Base-by-base conservation (phyloP, 129 eudicot genomes). In the Gnaphalium uliginosum region DNA sequence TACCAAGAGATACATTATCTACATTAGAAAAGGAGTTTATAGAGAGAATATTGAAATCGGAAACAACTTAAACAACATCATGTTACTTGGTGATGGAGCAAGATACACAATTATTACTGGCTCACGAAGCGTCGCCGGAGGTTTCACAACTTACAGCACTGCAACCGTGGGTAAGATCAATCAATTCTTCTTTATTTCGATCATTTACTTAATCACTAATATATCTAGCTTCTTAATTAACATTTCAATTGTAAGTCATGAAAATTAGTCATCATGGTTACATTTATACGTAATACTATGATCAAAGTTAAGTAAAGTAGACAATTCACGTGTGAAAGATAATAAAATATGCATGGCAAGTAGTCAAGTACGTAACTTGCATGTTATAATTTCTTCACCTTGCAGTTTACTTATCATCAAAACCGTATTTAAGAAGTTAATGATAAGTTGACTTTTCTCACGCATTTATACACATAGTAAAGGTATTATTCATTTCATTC, bases 61-160 rank as follows among this genome's bases (percentile, higher is more conserved):
- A 50, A 77, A 82, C 63, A 57, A 81, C 27, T 66, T 78, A 33
- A 79, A 79, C 69, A 82, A 87, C 78, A 82, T 84, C 68, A 84
- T 81, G 91, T 73, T 87, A 17, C 57, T 81, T 39, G 91, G 91
- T 54, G 88, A 87, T 68, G 91, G 91, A 30, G 77, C 80, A 18
- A 76, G 71, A 74, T 8, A 33, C 25, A 87, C 91, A 14, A 84
- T 79, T 73, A 76, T 87, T 4, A 84, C 91, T 48, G 84, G 88
- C 27, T 79, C 88, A 27, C 77, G 88, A 51, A 84, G 91, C 6
- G 91, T 79, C 0, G 73, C 4, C 19, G 51, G 69, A 21, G 91
- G 88, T 17, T 87, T 83, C 78, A 83, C 88, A 54, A 87, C 91
- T 30, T 87, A 78, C 32, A 84, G 82, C 71, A 78, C 91, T 58